Evolutionary conservation across 2,329 filamentous ascomycete species (phyloP).

Genomic region (Pseudogymnoascus sp.): DNA sequence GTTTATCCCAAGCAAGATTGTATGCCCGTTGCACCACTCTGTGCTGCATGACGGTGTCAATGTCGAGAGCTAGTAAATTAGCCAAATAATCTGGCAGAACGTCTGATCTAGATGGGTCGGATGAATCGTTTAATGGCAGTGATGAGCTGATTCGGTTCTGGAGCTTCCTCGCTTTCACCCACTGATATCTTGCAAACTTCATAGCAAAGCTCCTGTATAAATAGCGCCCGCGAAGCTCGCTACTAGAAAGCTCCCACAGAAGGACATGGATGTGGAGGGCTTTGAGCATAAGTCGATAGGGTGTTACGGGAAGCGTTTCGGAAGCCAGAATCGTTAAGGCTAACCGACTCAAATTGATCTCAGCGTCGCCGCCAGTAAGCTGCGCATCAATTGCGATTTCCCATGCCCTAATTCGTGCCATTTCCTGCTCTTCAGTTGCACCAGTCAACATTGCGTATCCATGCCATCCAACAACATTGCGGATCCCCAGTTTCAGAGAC

Average conservation of each 20-base stretch:
- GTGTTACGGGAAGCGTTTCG: constrained; percentile 75
- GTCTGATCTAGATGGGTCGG: constrained; percentile 43
- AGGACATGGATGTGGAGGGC: constrained; percentile 86
- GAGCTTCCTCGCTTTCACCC: constrained; percentile 70
- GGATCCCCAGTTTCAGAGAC: constrained; percentile 70
- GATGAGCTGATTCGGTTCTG: constrained; percentile 37
- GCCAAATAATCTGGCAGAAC: constrained; percentile 69
- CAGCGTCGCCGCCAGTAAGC: constrained; percentile 79
- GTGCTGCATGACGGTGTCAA: constrained; percentile 72
- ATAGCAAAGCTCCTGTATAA: constrained; percentile 62
- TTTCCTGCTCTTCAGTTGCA: constrained; percentile 75
- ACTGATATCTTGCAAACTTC: constrained; percentile 66
- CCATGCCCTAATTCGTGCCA: constrained; percentile 84
- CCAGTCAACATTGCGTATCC: constrained; percentile 74
- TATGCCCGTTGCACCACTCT: constrained; percentile 76
- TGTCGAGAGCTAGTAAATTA: constrained; percentile 67
- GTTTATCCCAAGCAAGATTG: constrained; percentile 74
- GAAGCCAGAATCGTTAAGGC: constrained; percentile 82
- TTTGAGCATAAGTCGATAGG: constrained; percentile 79
- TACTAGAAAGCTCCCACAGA: constrained; percentile 44
- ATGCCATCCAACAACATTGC: constrained; percentile 68
- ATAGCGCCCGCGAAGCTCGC: constrained; percentile 40
- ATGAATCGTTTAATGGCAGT: constrained; percentile 27
- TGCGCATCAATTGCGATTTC: constrained; percentile 88
- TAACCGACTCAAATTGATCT: constrained; percentile 81